Conservation (phyloP, 1,139 yeast genomes). For the Magnusiomyces sp. region DNA sequence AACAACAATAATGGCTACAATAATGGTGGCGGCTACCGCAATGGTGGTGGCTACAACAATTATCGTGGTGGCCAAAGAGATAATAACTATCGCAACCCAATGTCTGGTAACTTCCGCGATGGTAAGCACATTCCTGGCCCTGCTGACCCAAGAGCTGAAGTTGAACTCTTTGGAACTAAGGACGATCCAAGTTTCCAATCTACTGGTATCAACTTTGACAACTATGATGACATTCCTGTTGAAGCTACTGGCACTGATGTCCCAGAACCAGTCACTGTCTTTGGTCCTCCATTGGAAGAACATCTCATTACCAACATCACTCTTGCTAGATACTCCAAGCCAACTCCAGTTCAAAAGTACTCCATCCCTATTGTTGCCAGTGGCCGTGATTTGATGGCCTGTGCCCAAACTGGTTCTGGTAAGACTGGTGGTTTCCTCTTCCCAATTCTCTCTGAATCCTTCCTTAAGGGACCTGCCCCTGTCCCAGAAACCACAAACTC, state of each 20-base stretch:
- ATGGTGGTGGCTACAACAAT: slow-evolving; percentile 17
- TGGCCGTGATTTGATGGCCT: slow-evolving; percentile 98
- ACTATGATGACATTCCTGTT: slow-evolving; percentile 96
- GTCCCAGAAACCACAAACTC: slow-evolving; percentile 33
- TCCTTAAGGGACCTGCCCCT: slow-evolving; percentile 78
- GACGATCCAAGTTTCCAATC: slow-evolving; percentile 81
- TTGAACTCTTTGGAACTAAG: slow-evolving; percentile 76
- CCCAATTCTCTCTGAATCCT: slow-evolving; percentile 93
- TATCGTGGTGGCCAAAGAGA: slow-evolving; percentile 32
- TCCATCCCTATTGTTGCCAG: slow-evolving; percentile 94
- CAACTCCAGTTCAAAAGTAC: slow-evolving; percentile 98
- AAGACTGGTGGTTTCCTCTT: slow-evolving; percentile 98
- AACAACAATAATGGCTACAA: slow-evolving; percentile 33
- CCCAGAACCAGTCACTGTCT: slow-evolving; percentile 85
- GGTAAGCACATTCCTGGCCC: slow-evolving; percentile 86
- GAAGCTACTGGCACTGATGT: slow-evolving; percentile 95
- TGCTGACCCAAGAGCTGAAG: slow-evolving; percentile 60
- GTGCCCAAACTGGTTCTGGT: slow-evolving; percentile 99
- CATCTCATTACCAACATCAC: slow-evolving; percentile 80
- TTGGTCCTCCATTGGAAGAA: slow-evolving; percentile 86
- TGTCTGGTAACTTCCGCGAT: slow-evolving; percentile 65
- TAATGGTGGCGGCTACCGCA: slow-evolving; percentile 30
- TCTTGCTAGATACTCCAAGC: slow-evolving; percentile 84
- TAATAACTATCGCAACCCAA: slow-evolving; percentile 26
- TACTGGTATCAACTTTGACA: slow-evolving; percentile 96